These are phyloP conservation scores for Meyerozyma smithsonii DNA, from an alignment of 1,139 yeast species.

Conservation along the genomic window DNA sequence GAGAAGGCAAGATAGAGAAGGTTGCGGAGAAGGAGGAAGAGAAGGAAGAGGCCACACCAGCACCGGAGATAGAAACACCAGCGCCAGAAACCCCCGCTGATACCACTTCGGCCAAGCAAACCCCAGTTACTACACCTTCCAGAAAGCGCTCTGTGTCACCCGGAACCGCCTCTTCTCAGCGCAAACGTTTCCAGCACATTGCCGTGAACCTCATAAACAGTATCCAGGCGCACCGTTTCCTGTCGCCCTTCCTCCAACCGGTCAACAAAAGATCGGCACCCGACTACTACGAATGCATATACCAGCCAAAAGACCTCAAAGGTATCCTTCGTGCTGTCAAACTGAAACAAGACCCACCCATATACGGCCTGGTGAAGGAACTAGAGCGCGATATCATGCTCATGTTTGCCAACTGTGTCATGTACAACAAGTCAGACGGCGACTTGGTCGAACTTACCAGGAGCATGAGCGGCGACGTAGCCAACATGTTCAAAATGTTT, in stretches of 20 bases:
- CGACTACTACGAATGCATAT: slow-evolving; percentile 56
- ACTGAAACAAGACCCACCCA: slow-evolving; percentile 32
- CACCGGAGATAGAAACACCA: slow-evolving; percentile 6
- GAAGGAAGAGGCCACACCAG: slow-evolving; percentile 7
- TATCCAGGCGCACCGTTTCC: slow-evolving; percentile 66
- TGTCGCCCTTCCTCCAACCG: slow-evolving; percentile 70
- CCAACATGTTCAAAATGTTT: slow-evolving; percentile 47
- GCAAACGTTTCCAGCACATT: slow-evolving; percentile 49
- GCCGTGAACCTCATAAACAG: slow-evolving; percentile 58
- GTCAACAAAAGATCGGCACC: slow-evolving; percentile 68
- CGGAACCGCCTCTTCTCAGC: slow-evolving; percentile 22
- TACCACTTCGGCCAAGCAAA: background rate
- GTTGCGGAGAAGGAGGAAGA: slow-evolving; percentile 7
- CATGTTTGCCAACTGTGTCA: slow-evolving; percentile 80
- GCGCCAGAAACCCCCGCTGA: slow-evolving; percentile 8
- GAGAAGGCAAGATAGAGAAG: slow-evolving; percentile 4
- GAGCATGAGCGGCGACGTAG: slow-evolving; percentile 62
- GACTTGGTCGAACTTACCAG: slow-evolving; percentile 60
- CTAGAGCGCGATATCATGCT: slow-evolving; percentile 65
- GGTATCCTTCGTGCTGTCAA: slow-evolving; percentile 55
- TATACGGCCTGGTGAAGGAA: slow-evolving; percentile 52
- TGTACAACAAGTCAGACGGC: slow-evolving; percentile 69
- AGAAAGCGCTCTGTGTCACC: slow-evolving; percentile 26
- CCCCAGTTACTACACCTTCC: background rate
- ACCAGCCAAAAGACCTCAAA: slow-evolving; percentile 65